These are phyloP conservation scores for Linum usitatissimum DNA, from an alignment of 345 rosid species.

Conservation along the genomic window DNA sequence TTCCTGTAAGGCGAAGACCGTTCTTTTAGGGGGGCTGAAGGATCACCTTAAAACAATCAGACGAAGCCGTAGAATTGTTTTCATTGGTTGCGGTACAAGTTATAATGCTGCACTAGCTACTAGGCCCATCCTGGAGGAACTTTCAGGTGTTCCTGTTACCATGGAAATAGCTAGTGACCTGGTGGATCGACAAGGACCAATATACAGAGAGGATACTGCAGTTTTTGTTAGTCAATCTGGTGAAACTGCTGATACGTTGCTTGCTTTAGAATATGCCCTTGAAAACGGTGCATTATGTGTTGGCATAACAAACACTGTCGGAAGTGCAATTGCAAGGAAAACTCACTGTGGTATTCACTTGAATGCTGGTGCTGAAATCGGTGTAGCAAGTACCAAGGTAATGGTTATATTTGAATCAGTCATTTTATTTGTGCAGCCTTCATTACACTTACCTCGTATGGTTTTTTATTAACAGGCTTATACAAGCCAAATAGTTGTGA, in stretches of 20 bases:
- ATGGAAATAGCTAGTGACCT: conserved; percentile 99
- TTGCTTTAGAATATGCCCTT: conserved; percentile 68
- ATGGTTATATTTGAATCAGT: background rate
- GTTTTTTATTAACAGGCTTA: conserved; percentile 47
- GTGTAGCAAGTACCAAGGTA: conserved; percentile 98
- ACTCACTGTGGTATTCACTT: conserved; percentile 92
- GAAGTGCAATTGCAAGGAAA: conserved; percentile 83
- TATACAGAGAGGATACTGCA: conserved; percentile 95
- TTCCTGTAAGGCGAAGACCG: conserved; percentile 68
- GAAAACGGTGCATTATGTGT: conserved; percentile 92
- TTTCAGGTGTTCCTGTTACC: conserved; percentile 89
- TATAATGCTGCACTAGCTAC: conserved; percentile 95
- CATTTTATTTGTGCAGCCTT: background rate
- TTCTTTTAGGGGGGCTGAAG: conserved; percentile 89
- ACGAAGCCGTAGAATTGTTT: conserved; percentile 82
- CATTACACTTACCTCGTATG: conserved; percentile 7
- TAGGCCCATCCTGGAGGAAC: conserved; percentile 91
- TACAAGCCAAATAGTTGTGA: conserved; percentile 94
- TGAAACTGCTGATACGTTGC: conserved; percentile 93
- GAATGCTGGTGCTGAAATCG: conserved; percentile 94
- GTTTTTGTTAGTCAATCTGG: conserved; percentile 98
- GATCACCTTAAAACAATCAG: conserved; percentile 89
- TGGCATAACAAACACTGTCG: conserved; percentile 94
- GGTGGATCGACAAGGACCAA: conserved; percentile 86
- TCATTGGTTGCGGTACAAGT: conserved; percentile 95